Conservation (phyloP, 23 red algal genomes). For the Gracilariopsis chorda region DNA sequence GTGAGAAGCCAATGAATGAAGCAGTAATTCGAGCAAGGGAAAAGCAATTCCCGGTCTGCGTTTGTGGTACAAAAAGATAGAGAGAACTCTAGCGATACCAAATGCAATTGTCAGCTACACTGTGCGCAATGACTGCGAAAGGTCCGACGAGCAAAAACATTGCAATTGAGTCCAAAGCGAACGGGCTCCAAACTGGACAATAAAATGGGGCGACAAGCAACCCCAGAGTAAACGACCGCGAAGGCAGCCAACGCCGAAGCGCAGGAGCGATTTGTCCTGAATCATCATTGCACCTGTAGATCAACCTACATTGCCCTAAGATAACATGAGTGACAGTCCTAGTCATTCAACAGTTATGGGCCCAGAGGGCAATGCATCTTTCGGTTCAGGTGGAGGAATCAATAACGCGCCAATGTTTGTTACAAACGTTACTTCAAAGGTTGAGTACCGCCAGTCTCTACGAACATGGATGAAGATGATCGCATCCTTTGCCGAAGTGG, state of each 20-base stretch:
- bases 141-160: background rate
- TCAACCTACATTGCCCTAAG: background rate
- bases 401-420: background rate
- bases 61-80: too few species aligned
- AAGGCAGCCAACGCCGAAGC: background rate
- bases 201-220: background rate
- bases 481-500: background rate
- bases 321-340: background rate
- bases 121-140: too few species aligned
- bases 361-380: background rate
- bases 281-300: background rate
- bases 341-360: constrained; percentile 3
- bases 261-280: constrained; percentile 23
- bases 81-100: too few species aligned
- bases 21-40: too few species aligned
- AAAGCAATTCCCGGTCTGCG: too few species aligned
- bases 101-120: too few species aligned
- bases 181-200: too few species aligned
- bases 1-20: too few species aligned
- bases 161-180: background rate
- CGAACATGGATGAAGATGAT: constrained; percentile 19
- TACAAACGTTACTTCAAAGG: constrained; percentile 38
- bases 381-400: too few species aligned
- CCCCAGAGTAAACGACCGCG: constrained; percentile 16
- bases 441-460: background rate